Base-by-base conservation (phyloP, 164 flowering plant species). In the Kingdonia uniflora region DNA sequence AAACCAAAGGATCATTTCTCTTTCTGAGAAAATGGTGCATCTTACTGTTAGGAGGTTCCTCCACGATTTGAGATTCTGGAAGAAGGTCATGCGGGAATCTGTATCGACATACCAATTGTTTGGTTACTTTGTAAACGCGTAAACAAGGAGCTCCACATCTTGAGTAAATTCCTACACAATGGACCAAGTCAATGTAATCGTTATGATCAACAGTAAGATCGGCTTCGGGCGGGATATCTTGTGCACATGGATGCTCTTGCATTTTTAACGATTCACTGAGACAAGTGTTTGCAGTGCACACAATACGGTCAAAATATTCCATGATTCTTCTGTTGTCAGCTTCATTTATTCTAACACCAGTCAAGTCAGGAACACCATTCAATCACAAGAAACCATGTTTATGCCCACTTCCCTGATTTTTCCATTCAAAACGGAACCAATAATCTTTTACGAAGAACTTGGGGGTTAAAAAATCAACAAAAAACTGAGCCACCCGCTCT, bases 331-430 rank as follows among this genome's bases (percentile, higher is more conserved):
- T 11, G 21, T 14, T 20, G 5, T 8, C 51, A 0, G 10, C 1
- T 13, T 8, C 29, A 47, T 22, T 12, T 21, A 29, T 29, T 29
- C 35, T 8, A 29, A 29, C 35, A 29, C 35, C 35, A 3, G 35
- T 29, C 35, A 29, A 29, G 35, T 4, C 35, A 3, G 35, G 35
- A 29, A 8, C 35, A 8, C 35, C 35, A 29, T 29, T 13, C 3
- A 22, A 14, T 13, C 51, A 20, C 21, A 47, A 25, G 11, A 47
- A 47, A 5, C 29, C 51, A 47, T 47, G 14, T 10, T 6, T 23
- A 47, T 47, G 51, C 6, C 51, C 51, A 47, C 29, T 47, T 21
- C 51, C 51, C 1, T 10, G 51, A 12, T 47, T 47, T 47, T 47
- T 1, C 48, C 20, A 44, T 19, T 44, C 48, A 17, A 44, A 44